phyloP scores from a whole-genome alignment of 1,139 yeast species.

The Suhomyces wounanorum region DNA sequence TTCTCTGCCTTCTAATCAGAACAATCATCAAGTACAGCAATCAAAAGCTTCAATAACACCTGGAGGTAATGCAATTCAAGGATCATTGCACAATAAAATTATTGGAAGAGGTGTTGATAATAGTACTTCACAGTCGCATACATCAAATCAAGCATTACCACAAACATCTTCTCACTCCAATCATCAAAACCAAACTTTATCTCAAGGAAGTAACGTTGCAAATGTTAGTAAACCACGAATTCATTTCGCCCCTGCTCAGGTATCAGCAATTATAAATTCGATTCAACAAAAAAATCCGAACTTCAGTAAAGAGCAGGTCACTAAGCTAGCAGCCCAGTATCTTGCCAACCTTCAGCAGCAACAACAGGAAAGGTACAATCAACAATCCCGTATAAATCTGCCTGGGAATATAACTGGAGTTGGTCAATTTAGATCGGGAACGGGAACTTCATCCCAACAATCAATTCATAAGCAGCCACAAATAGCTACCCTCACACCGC shows the following conservation, averaged over 20 bases:
- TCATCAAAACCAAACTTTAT: neutral
- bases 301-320: constrained; percentile 68
- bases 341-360: constrained; percentile 60
- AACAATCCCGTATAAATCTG: constrained; percentile 19
- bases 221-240: constrained; percentile 34
- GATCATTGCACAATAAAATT: constrained; percentile 8
- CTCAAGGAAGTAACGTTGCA: neutral
- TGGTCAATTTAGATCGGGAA: constrained; percentile 2
- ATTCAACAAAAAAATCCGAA: constrained; percentile 71
- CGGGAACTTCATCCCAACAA: constrained; percentile 6
- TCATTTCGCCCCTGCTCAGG: constrained; percentile 62
- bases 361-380: constrained; percentile 40
- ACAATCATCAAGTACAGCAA: constrained; percentile 6
- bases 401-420: neutral
- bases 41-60: constrained; percentile 8
- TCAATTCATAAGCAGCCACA: constrained; percentile 26
- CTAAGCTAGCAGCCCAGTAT: constrained; percentile 70
- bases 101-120: neutral
- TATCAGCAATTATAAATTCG: constrained; percentile 67
- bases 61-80: constrained; percentile 10
- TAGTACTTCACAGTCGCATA: neutral
- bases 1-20: neutral
- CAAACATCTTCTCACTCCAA: neutral
- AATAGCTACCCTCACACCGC: constrained; percentile 38
- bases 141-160: neutral